A percentile compares a stretch with the other conserved stretches of the same genome.
These are phyloP conservation scores for Cadophora malorum DNA, from an alignment of 2,329 filamentous ascomycete species.

Conservation along the genomic window DNA sequence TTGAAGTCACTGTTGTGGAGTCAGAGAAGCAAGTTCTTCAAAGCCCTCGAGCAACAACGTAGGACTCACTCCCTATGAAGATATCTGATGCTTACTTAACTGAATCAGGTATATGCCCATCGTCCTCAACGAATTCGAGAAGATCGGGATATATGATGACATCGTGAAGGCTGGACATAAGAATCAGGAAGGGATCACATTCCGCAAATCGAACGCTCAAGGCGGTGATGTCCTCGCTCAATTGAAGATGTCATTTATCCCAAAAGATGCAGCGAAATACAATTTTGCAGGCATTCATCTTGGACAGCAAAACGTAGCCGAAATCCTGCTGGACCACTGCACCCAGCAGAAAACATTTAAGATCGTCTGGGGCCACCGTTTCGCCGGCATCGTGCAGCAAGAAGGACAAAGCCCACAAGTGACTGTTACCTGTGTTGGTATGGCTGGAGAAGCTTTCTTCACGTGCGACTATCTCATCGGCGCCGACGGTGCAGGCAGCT, in stretches of 20 bases:
- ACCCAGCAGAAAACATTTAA: not conserved
- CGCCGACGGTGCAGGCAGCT: slow-evolving; percentile 20
- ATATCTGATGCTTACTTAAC: too few relatives aligned
- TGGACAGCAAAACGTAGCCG: not conserved
- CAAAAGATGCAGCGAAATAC: not conserved
- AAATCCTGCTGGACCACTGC: not conserved
- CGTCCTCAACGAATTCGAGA: not conserved
- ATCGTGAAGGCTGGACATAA: not conserved
- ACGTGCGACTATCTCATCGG: slow-evolving; percentile 7
- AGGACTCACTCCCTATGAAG: not conserved
- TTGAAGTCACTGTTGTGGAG: not conserved
- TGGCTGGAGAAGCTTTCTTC: not conserved
- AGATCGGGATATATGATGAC: not conserved
- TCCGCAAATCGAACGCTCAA: not conserved
- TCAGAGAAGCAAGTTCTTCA: not conserved
- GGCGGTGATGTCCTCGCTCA: not conserved
- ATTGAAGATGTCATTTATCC: not conserved
- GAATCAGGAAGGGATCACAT: not conserved
- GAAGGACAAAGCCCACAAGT: too few relatives aligned
- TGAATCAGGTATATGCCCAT: not conserved
- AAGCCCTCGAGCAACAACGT: not conserved
- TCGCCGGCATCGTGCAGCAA: not conserved
- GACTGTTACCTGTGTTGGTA: too few relatives aligned
- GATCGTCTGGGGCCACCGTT: not conserved
- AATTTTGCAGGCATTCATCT: not conserved